Percentiles rank a stretch among this genome's conserved stretches.
These are phyloP conservation scores for Verbascum thapsus DNA, from an alignment of 257 asterid genomes.

Conservation along the genomic window DNA sequence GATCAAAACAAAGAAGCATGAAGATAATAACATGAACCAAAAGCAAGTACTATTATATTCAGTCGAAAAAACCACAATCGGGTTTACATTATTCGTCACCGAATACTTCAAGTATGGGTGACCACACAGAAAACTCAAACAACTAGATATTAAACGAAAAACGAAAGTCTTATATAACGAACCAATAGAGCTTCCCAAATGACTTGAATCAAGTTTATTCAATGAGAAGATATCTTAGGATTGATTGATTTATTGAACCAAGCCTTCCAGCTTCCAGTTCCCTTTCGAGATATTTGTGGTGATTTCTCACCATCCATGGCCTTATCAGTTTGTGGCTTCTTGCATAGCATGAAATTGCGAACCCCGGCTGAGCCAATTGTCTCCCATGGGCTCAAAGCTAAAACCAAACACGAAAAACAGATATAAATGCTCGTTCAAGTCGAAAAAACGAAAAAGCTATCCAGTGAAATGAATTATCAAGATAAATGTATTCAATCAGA, in stretches of 20 bases:
- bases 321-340: conserved; percentile 59
- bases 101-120: background rate
- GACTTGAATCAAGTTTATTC: conserved; percentile 27
- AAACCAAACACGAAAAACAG: conserved; percentile 16
- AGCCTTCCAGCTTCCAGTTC: conserved; percentile 61
- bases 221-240: conserved; percentile 67
- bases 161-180: conserved; percentile 1
- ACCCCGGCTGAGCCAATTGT: conserved; percentile 80
- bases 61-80: background rate
- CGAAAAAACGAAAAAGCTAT: background rate
- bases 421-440: background rate
- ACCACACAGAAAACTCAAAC: background rate
- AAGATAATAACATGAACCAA: background rate
- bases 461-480: background rate
- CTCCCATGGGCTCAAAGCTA: conserved; percentile 87
- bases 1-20: background rate
- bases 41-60: conserved; percentile 7
- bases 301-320: conserved; percentile 36
- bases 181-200: background rate
- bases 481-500: background rate
- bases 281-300: conserved; percentile 46
- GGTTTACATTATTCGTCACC: conserved; percentile 27
- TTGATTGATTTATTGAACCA: conserved; percentile 80
- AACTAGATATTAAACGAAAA: conserved; percentile 9
- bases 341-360: conserved; percentile 82